Base-by-base conservation (phyloP, 108 stramenopile species). In the Cyclotella atomus region DNA sequence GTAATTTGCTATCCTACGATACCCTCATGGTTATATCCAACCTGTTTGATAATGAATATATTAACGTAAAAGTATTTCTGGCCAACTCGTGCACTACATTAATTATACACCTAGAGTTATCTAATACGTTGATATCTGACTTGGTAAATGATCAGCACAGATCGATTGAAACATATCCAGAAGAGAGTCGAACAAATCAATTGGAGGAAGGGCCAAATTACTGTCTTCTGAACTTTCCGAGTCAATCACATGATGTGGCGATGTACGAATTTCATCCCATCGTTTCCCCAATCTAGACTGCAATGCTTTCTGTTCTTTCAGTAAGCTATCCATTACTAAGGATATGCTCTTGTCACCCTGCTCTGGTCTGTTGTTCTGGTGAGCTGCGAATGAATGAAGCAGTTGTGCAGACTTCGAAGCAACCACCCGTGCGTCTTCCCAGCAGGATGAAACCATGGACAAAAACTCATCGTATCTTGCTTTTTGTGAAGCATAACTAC, bases 341-440 rank as follows among this genome's bases (percentile, higher is more conserved):
- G 68, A 57, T 57, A 41, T 61, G 19, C 47, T 32, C 41, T 35
- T 29, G 15, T n/a, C n/a, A n/a, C 32, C 23, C 3, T 45, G 21
- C 47, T 59, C 20, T 27, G 32, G 20, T 0, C 15, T 53, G 29
- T 52, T 16, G 17, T n/a, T 7, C 30, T 73, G 68, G 23, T 49
- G 30, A 23, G 71, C 46, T 24, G 79, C 59, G 43, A 80, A 47
- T 0, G 71, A 35, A 72, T 80, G 79, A 20, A 80, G 46, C 15
- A 80, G 52, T 33, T 80, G 79, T 0, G 79, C 79, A 9, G 79
- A 80, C 23, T 73, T 80, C 21, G 72, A 80, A 46, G 72, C 66
- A 52, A 80, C 50, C 30, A 73, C 46, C 36, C 79, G 24, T 20
- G 79, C 79, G 52, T 80, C 79, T 28, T 80, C 79, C 79, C 79